Base-by-base conservation (phyloP, 2,329 filamentous ascomycete species). In the Nothophoma quercina region DNA sequence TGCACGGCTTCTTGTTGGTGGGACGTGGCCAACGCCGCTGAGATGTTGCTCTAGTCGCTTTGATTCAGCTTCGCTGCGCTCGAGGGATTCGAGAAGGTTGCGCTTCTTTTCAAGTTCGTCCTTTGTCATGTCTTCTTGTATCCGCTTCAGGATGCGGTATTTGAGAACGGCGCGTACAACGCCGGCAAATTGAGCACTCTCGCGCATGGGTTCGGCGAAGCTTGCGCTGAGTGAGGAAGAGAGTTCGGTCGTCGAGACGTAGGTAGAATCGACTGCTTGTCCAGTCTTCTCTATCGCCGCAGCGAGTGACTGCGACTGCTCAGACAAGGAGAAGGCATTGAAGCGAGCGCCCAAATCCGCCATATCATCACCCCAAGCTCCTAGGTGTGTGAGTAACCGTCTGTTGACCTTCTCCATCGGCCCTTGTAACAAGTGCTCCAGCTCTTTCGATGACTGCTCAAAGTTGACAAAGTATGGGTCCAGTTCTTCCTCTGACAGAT, bases 331-430 rank as follows among this genome's bases (percentile, higher is more conserved):
- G 74, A 99, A 99, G 1, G 90, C 95, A 68, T 99, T 99, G 75
- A 95, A 98, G 56, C 92, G 85, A n/a, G 93, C 95, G 7, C 95
- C 95, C 7, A 99, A 82, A 69, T 99, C 95, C 62, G 92, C 91
- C 55, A 98, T 83, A 71, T 99, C 95, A 5, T 91, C 84, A 2
- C 91, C 91, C 40, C 97, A 80, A 5, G 89, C 87, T 12, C 90
- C 90, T 8, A 98, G 77, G 67, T 99, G 95, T 55, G 87, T 90
- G 6, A 99, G 79, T 5, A 93, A 92, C 28, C 95, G 85, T 25
- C 93, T 86, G 68, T 98, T 99, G 56, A 97, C 92, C 74, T 96
- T 97, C 72, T 99, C 96, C 80, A 99, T 96, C 5, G 91, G 92
- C 0, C 95, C 95, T 66, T 90, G 92, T 3, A 99, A 81, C 4